These are phyloP conservation scores for Rhizopogon parksii DNA, from an alignment of 1,284 basidiomycete genomes.

Conservation along the genomic window DNA sequence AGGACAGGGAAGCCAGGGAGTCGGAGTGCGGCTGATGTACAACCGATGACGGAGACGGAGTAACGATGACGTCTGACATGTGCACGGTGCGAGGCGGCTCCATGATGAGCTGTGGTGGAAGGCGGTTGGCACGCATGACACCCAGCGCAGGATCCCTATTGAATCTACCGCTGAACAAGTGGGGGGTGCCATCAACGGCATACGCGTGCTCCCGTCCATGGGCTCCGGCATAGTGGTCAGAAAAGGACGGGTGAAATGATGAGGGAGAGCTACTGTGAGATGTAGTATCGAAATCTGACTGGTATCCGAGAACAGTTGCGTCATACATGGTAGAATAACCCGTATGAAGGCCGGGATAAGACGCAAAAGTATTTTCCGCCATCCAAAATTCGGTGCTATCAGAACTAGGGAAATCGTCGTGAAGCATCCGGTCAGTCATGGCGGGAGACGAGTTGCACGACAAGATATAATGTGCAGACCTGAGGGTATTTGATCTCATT, in stretches of 20 bases:
- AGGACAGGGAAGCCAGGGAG: neutral
- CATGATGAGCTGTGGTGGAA: neutral
- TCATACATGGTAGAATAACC: neutral
- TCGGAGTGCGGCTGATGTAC: neutral
- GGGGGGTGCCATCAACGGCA: neutral
- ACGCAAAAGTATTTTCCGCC: neutral
- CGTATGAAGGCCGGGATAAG: neutral
- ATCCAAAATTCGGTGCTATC: neutral
- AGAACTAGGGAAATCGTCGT: neutral
- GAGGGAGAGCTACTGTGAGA: neutral
- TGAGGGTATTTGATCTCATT: neutral
- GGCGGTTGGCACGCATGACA: neutral
- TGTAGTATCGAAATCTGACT: neutral
- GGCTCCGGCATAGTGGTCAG: neutral
- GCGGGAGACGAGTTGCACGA: neutral
- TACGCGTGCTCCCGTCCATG: neutral
- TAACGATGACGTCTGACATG: slow-evolving; percentile 15
- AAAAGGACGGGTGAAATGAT: neutral
- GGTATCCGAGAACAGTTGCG: neutral
- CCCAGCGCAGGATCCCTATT: slow-evolving; percentile 5
- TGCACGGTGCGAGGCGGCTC: slow-evolving; percentile 14
- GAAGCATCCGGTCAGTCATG: neutral
- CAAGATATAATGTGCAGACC: neutral
- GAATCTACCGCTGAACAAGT: neutral
- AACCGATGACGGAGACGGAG: neutral